A percentile compares a stretch with the other conserved stretches of the same genome.
Evolutionary conservation across 2,329 filamentous ascomycete species (phyloP).

Genomic region (Botryotinia narcissicola): DNA sequence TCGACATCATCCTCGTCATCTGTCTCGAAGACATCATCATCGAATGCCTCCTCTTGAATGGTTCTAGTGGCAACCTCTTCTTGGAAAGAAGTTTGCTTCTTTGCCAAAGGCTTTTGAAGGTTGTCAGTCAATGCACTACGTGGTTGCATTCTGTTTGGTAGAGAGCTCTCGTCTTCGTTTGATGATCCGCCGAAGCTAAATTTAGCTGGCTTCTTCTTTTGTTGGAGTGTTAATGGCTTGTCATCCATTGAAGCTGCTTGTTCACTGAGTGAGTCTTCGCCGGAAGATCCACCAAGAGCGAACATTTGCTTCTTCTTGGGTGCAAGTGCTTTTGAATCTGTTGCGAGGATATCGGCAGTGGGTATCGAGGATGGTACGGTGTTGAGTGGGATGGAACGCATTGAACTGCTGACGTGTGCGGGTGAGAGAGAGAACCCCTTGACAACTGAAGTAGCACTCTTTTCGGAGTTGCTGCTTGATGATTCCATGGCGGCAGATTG

Average conservation of each 20-base stretch:
- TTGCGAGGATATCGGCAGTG: conserved; percentile 51
- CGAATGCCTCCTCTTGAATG: conserved; percentile 54
- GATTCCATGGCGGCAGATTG: conserved; percentile 45
- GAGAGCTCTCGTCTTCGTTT: conserved; percentile 78
- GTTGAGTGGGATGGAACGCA: conserved; percentile 48
- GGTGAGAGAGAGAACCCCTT: conserved; percentile 89
- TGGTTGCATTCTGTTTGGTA: conserved; percentile 48
- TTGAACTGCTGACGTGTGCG: conserved; percentile 67
- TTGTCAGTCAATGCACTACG: conserved; percentile 55
- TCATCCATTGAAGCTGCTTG: conserved; percentile 34
- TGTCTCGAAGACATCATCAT: conserved; percentile 56
- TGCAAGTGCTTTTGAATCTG: conserved; percentile 58
- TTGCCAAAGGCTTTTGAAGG: conserved; percentile 47
- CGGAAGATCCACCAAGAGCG: conserved; percentile 43
- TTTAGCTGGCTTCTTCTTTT: conserved; percentile 55
- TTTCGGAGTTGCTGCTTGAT: conserved; percentile 33
- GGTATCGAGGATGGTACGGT: conserved; percentile 43
- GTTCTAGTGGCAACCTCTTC: conserved; percentile 69
- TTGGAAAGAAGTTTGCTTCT: conserved; percentile 81
- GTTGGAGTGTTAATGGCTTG: conserved; percentile 26
- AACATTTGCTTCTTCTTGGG: conserved; percentile 60
- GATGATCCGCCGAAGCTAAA: conserved; percentile 79
- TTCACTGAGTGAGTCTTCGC: conserved; percentile 40
- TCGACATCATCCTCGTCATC: conserved; percentile 69
- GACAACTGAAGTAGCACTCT: conserved; percentile 61